Percentiles rank a stretch among this genome's conserved stretches.
These are phyloP conservation scores for Lactarius indigo DNA, from an alignment of 768 basidiomycete genomes.

Conservation along the genomic window DNA sequence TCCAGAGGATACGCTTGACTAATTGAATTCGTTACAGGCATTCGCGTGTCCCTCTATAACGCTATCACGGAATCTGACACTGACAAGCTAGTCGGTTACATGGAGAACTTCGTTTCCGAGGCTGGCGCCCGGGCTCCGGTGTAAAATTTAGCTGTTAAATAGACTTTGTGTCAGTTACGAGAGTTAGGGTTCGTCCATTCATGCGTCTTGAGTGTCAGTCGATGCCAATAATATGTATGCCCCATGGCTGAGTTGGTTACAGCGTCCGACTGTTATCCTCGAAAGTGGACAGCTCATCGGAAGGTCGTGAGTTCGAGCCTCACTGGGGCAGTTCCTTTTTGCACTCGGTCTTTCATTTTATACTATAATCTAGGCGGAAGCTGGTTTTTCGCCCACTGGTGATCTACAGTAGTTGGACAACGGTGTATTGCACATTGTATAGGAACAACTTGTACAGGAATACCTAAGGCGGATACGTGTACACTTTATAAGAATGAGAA, in stretches of 20 bases:
- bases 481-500: slow-evolving; percentile 19
- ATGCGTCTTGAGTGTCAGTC: neutral
- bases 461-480: slow-evolving; percentile 18
- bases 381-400: neutral
- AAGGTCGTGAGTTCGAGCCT: slow-evolving; percentile 72
- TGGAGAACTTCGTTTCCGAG: slow-evolving; percentile 46
- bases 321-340: slow-evolving; percentile 46
- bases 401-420: slow-evolving; percentile 4
- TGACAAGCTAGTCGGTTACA: slow-evolving; percentile 56
- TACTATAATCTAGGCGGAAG: neutral
- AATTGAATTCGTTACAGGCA: slow-evolving; percentile 40
- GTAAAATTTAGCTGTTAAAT: neutral
- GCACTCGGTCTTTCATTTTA: too few species aligned
- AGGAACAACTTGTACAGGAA: slow-evolving; percentile 21
- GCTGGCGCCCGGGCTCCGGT: neutral
- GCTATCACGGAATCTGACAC: slow-evolving; percentile 77
- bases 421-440: slow-evolving; percentile 23
- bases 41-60: slow-evolving; percentile 86
- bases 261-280: slow-evolving; percentile 70
- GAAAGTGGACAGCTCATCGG: slow-evolving; percentile 41
- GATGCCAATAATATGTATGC: slow-evolving; percentile 32
- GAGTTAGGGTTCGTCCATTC: neutral
- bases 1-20: neutral
- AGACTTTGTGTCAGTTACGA: neutral
- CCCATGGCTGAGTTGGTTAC: slow-evolving; percentile 77